Conservation (phyloP, 345 rosid species). For the Aurinia saxatilis region DNA sequence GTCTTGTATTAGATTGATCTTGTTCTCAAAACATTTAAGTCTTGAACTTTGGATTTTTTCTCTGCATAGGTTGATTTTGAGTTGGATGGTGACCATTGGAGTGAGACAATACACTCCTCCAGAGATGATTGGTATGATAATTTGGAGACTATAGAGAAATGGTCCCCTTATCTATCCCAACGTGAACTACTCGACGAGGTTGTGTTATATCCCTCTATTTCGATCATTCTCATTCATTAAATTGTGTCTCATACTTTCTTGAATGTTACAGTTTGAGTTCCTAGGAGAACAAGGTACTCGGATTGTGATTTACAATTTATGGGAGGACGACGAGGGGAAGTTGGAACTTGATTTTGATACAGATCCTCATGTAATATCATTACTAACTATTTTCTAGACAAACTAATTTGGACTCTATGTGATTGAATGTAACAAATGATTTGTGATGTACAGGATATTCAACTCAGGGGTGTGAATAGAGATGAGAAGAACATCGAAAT, state of each 20-base stretch:
- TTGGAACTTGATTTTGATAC: conserved; percentile 69
- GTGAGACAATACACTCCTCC: conserved; percentile 35
- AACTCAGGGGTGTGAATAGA: conserved; percentile 59
- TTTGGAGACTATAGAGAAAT: conserved; percentile 42
- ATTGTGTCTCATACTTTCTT: background rate
- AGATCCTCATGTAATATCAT: conserved; percentile 40
- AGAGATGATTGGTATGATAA: conserved; percentile 43
- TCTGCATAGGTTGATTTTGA: conserved; percentile 52
- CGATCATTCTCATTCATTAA: background rate
- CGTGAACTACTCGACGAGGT: conserved; percentile 50
- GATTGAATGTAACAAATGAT: background rate
- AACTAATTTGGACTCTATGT: background rate
- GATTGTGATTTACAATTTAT: conserved; percentile 63
- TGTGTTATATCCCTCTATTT: background rate
- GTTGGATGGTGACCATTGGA: conserved; percentile 38
- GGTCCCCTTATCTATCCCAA: conserved; percentile 64
- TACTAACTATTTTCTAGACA: background rate
- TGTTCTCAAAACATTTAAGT: background rate
- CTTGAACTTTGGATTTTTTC: background rate
- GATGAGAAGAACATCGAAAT: conserved; percentile 55
- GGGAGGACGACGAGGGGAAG: conserved; percentile 67
- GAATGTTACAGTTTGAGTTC: conserved; percentile 38
- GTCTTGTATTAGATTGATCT: background rate
- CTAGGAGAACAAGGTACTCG: conserved; percentile 50
- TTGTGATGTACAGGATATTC: conserved; percentile 55